Evolutionary conservation across 179 eudicot genomes (phyloP).

Genomic region (Kewa caespitosa): DNA sequence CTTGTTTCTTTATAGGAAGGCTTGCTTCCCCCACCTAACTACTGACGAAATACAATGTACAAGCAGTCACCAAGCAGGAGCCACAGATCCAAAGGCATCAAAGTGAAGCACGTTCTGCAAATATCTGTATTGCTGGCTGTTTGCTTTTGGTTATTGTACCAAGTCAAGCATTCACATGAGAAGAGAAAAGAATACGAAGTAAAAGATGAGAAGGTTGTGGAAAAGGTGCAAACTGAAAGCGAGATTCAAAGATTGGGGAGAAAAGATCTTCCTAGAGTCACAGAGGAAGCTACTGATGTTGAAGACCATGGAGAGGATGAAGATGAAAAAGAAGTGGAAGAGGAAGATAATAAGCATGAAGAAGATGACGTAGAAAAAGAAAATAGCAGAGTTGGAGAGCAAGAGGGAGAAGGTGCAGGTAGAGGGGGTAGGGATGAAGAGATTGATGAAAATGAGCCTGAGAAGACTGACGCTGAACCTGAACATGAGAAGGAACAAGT

Average conservation of each 20-base stretch:
- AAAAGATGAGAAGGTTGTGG: constrained; percentile 36
- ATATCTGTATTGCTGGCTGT: constrained; percentile 71
- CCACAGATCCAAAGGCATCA: constrained; percentile 66
- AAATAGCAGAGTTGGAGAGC: constrained; percentile 25
- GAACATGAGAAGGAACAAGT: constrained; percentile 26
- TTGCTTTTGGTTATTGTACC: constrained; percentile 88
- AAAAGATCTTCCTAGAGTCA: constrained; percentile 56
- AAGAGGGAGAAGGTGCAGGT: constrained; percentile 29
- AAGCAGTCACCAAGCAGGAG: constrained; percentile 69
- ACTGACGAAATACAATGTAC: constrained; percentile 40
- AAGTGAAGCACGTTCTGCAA: constrained; percentile 66
- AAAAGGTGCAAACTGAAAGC: constrained; percentile 16
- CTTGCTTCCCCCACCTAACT: background rate
- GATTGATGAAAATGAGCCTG: constrained; percentile 54
- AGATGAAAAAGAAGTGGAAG: constrained; percentile 37
- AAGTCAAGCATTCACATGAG: constrained; percentile 84
- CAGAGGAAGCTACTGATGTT: constrained; percentile 26
- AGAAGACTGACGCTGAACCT: constrained; percentile 42
- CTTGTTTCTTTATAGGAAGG: constrained; percentile 19
- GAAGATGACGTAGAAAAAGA: constrained; percentile 23
- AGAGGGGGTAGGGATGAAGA: constrained; percentile 66
- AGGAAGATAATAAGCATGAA: constrained; percentile 28
- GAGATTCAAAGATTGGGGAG: constrained; percentile 59
- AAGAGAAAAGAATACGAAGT: constrained; percentile 66
- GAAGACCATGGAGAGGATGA: constrained; percentile 49